These are phyloP conservation scores for Cairneyella variabilis DNA, from an alignment of 495 filamentous ascomycete genomes.

Conservation along the genomic window DNA sequence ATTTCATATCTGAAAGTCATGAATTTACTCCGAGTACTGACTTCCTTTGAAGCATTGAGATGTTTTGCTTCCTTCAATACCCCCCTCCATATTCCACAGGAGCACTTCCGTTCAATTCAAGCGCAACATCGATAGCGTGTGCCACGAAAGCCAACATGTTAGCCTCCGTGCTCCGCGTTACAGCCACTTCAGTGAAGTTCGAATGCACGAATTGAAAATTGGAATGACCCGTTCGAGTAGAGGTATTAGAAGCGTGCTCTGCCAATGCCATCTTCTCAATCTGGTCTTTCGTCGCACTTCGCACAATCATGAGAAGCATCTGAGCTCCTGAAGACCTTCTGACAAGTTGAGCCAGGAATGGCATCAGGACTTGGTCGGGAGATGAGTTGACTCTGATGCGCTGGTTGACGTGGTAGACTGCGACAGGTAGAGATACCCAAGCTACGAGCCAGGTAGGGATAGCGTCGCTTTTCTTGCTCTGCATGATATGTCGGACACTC, in stretches of 20 bases:
- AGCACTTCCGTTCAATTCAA: slow-evolving; percentile 2
- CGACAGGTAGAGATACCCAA: slow-evolving; percentile 9
- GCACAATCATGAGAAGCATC: slow-evolving; percentile 2
- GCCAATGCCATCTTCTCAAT: neutral
- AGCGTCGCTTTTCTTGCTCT: slow-evolving; percentile 14
- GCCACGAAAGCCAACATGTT: slow-evolving; percentile 9
- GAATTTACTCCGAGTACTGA: too few relatives aligned
- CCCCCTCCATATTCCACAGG: too few relatives aligned
- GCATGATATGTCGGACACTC: slow-evolving; percentile 9
- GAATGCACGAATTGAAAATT: slow-evolving; percentile 1
- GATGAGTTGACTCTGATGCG: slow-evolving; percentile 3
- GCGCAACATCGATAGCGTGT: slow-evolving; percentile 7
- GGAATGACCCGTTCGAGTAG: neutral
- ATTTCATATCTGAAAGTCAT: too few relatives aligned
- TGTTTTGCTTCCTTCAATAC: too few relatives aligned
- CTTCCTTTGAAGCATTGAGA: too few relatives aligned
- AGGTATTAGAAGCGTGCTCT: neutral
- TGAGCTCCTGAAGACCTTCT: slow-evolving; percentile 9
- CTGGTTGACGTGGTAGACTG: slow-evolving; percentile 8
- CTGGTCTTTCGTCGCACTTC: slow-evolving; percentile 9
- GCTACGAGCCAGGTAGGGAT: slow-evolving; percentile 10
- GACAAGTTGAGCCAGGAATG: slow-evolving; percentile 1
- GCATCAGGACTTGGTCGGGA: slow-evolving; percentile 10
- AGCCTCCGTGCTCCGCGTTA: slow-evolving; percentile 4
- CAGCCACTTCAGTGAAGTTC: neutral